Evolutionary conservation across 148 eudicot genomes (phyloP).

Genomic region (Persicaria maculosa): DNA sequence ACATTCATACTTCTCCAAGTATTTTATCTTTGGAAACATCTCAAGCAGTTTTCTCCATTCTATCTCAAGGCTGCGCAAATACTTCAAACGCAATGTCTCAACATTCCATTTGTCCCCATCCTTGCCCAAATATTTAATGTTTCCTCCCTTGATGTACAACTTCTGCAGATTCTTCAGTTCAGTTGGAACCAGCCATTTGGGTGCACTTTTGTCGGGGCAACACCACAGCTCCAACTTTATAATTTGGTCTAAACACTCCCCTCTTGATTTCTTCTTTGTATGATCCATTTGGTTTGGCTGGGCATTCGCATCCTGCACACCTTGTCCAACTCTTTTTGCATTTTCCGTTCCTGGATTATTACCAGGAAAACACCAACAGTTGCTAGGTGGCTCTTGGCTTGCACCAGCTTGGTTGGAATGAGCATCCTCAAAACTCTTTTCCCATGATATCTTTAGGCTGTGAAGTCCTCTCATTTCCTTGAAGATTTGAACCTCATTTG

Average conservation of each 20-base stretch:
- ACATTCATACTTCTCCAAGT: conserved; percentile 30
- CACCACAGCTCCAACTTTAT: conserved; percentile 33
- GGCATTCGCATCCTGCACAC: not conserved
- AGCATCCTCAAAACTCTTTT: not conserved
- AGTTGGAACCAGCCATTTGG: conserved; percentile 17
- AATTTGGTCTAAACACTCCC: conserved; percentile 26
- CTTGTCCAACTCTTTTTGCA: not conserved
- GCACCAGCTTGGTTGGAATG: not conserved
- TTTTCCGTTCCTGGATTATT: too few species aligned
- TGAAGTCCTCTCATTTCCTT: not conserved
- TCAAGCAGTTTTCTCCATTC: conserved; percentile 15
- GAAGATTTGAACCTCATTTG: not conserved
- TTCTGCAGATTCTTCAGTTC: conserved; percentile 20
- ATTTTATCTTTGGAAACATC: conserved; percentile 21
- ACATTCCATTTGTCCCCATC: conserved; percentile 21
- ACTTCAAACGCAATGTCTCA: conserved; percentile 26
- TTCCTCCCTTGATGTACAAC: conserved; percentile 44
- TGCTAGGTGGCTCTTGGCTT: not conserved
- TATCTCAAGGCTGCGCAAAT: conserved; percentile 18
- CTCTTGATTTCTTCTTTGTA: conserved; percentile 23
- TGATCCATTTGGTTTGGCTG: conserved; percentile 8
- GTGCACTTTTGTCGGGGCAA: not conserved
- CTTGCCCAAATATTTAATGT: conserved; percentile 17
- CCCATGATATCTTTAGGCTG: conserved; percentile 11
- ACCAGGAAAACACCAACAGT: not conserved